Percentiles rank a stretch among this genome's conserved stretches.
Conservation (phyloP, 306 rosid species). For the Sicyos edulis region DNA sequence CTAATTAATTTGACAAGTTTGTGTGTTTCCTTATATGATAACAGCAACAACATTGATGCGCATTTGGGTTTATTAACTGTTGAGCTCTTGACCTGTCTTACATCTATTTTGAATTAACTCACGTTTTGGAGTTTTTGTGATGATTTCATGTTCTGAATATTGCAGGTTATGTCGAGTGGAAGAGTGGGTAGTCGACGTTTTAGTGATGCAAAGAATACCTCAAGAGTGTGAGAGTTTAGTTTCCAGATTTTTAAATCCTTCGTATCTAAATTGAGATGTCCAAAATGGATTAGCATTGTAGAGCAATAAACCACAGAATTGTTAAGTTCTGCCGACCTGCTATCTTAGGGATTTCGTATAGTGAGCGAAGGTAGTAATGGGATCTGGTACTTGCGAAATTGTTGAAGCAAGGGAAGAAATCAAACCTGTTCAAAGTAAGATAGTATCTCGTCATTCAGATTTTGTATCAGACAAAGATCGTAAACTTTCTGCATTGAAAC, state of each 20-base stretch:
- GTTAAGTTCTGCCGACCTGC: background rate
- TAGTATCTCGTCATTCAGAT: slow-evolving; percentile 21
- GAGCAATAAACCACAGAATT: slow-evolving; percentile 5
- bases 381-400: slow-evolving; percentile 79
- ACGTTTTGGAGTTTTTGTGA: background rate
- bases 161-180: slow-evolving; percentile 26
- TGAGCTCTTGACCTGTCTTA: background rate
- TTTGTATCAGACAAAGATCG: slow-evolving; percentile 30
- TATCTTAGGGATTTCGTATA: background rate
- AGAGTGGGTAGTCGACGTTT: slow-evolving; percentile 21
- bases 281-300: slow-evolving; percentile 3
- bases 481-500: slow-evolving; percentile 46
- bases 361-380: slow-evolving; percentile 41
- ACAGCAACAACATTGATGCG: background rate
- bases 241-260: slow-evolving; percentile 15
- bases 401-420: slow-evolving; percentile 78
- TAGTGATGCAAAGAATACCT: slow-evolving; percentile 24
- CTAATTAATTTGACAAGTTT: background rate
- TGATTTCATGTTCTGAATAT: slow-evolving; percentile 32
- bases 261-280: slow-evolving; percentile 16
- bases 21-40: background rate
- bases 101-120: background rate
- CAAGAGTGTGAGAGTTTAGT: slow-evolving; percentile 18
- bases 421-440: slow-evolving; percentile 35
- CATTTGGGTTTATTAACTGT: background rate